Base-by-base conservation (phyloP, 169 alveolate species). In the Besnoitia besnoiti region DNA sequence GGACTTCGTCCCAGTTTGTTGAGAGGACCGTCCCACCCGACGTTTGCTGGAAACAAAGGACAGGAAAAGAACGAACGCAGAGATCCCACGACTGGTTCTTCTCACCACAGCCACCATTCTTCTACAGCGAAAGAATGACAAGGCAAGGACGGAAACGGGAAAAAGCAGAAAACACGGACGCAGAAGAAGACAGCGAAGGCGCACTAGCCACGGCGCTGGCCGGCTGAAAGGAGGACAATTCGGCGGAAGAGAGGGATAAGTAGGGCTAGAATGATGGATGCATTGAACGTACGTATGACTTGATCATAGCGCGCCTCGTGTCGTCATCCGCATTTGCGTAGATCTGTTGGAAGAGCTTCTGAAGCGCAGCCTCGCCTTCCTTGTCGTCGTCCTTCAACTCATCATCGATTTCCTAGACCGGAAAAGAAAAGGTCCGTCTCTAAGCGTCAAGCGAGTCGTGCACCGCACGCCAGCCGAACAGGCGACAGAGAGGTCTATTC, bases 1-100 rank as follows among this genome's bases (percentile, higher is more conserved):
- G 93, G 14, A 98, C 99, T 93, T 98, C 99, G 62, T 94, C 97
- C 99, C 99, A 98, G 90, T 97, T 97, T 35, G 99, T 98, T 21
- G 98, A 96, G 37, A 95, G 82, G 2, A 94, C 95, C 4, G 96
- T 95, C 30, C 95, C 96, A 35, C 96, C 95, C 21, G 95, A 94
- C 19, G 96, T 93, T 89, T 95, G 96, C 95, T 92, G 97, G 94
- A 76, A 95, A 97, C 77, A 97, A 95, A 80, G 33, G 33, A 40
- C 50, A 37, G 16, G 12, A 42, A 50, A 76, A 2, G 42, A n/a
- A 12, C 0, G 67, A 19, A 37, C 33, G 67, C 12, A 16, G 67
- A 55, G 27, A n/a, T 55, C 33, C 67, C 67, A 55, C 67, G 67
- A 3, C 7, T 16, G 59, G 59, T 16, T 7, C 67, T 8, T 19